These are phyloP conservation scores for Daldinia concentrica DNA, from an alignment of 495 filamentous ascomycete species.

Conservation along the genomic window DNA sequence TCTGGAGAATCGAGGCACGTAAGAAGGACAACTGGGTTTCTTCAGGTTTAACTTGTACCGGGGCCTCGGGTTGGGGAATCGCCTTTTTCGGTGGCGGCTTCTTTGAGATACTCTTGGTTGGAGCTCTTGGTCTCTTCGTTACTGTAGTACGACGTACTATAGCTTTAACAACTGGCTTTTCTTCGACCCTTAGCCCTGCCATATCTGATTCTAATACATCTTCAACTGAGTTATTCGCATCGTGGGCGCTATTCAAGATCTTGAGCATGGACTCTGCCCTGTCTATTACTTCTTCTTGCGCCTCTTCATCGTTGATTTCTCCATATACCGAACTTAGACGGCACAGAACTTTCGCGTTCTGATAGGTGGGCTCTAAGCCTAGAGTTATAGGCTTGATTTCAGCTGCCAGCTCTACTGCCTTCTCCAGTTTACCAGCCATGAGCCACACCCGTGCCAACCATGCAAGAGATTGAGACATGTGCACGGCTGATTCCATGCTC, in stretches of 20 bases:
- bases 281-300: constrained; percentile 48
- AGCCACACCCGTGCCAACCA: constrained; percentile 72
- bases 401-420: constrained; percentile 68
- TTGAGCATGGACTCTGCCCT: constrained; percentile 53
- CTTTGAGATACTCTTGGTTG: constrained; percentile 39
- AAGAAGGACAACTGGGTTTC: constrained; percentile 67
- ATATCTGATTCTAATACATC: constrained; percentile 59
- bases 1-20: constrained; percentile 68
- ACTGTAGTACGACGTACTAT: constrained; percentile 31
- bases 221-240: constrained; percentile 6
- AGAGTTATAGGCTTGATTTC: constrained; percentile 56
- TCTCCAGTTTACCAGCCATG: constrained; percentile 67
- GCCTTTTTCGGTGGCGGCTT: constrained; percentile 42
- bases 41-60: constrained; percentile 46
- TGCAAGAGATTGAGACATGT: constrained; percentile 62
- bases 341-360: constrained; percentile 54
- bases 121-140: constrained; percentile 33
- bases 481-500: constrained; percentile 68
- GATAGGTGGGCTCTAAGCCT: constrained; percentile 57
- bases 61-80: constrained; percentile 43
- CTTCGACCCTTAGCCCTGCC: constrained; percentile 53
- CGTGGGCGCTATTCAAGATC: constrained; percentile 34
- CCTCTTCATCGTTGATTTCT: constrained; percentile 50
- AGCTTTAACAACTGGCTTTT: constrained; percentile 45
- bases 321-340: constrained; percentile 57